Evolutionary conservation across 2,329 filamentous ascomycete genomes (phyloP).

Genomic region (Daldinia sp.): DNA sequence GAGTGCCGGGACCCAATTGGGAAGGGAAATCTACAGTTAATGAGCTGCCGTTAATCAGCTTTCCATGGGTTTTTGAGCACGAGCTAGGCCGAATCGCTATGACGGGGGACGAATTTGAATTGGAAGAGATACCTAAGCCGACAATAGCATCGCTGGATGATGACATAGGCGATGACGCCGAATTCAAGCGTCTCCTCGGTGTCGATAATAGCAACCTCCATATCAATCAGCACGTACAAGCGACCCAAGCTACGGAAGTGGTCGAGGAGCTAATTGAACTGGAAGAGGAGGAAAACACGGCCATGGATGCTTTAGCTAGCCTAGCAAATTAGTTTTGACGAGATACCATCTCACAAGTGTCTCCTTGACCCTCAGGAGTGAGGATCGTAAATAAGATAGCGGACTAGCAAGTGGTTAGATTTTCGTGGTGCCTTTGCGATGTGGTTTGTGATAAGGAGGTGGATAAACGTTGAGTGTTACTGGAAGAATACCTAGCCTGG

Average conservation of each 20-base stretch:
- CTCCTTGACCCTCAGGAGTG: background rate
- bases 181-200: slow-evolving; percentile 36
- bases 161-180: slow-evolving; percentile 22
- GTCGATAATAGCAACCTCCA: background rate
- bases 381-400: background rate
- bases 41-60: slow-evolving; percentile 84
- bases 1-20: slow-evolving; percentile 50
- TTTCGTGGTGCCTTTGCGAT: background rate
- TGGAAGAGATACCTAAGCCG: slow-evolving; percentile 36
- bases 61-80: slow-evolving; percentile 87
- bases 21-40: slow-evolving; percentile 51
- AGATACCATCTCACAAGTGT: background rate
- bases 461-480: background rate
- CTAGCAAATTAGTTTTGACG: background rate
- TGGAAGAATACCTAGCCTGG: background rate
- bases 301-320: slow-evolving; percentile 42
- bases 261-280: slow-evolving; percentile 50
- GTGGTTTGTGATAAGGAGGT: background rate
- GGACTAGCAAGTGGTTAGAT: background rate
- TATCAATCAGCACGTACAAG: background rate
- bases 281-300: slow-evolving; percentile 49
- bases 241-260: slow-evolving; percentile 49
- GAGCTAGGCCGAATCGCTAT: slow-evolving; percentile 75
- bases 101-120: slow-evolving; percentile 47
- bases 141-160: slow-evolving; percentile 10